Conservation (phyloP, 495 filamentous ascomycete species). For the Aspergillus carlsbadensis region DNA sequence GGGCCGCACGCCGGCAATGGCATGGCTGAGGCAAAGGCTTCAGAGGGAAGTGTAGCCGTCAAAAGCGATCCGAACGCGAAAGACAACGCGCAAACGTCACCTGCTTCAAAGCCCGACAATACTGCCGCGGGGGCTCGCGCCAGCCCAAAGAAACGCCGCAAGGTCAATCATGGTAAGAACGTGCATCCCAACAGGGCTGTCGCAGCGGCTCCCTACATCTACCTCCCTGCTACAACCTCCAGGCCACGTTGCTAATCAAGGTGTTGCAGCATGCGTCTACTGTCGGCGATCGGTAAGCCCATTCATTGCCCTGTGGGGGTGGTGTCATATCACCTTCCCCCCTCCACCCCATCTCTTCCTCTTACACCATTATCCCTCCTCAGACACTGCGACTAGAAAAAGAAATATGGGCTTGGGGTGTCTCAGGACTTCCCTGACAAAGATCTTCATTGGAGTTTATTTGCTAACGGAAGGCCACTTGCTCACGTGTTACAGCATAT, state of each 20-base stretch:
- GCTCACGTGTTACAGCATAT: slow-evolving; percentile 76
- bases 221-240: slow-evolving; percentile 14
- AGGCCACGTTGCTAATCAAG: slow-evolving; percentile 32
- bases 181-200: slow-evolving; percentile 32
- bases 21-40: slow-evolving; percentile 13
- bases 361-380: slow-evolving; percentile 4
- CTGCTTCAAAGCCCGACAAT: slow-evolving; percentile 40
- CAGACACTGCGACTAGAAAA: slow-evolving; percentile 4
- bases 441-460: slow-evolving; percentile 11
- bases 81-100: slow-evolving; percentile 28
- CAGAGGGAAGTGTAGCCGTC: slow-evolving; percentile 21
- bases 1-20: slow-evolving; percentile 27
- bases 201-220: slow-evolving; percentile 27
- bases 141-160: slow-evolving; percentile 92
- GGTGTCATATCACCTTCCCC: slow-evolving; percentile 9
- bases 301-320: slow-evolving; percentile 5
- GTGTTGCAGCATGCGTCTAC: slow-evolving; percentile 86
- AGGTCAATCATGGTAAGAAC: slow-evolving; percentile 96
- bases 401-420: slow-evolving; percentile 5
- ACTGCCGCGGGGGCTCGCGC: slow-evolving; percentile 39
- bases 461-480: slow-evolving; percentile 38
- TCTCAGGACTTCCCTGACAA: not conserved
- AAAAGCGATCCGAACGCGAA: slow-evolving; percentile 29
- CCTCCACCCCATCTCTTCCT: slow-evolving; percentile 8
- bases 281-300: slow-evolving; percentile 95